phyloP scores from a whole-genome alignment of 2,329 filamentous ascomycete genomes.

The Cladophialophora bantiana region DNA sequence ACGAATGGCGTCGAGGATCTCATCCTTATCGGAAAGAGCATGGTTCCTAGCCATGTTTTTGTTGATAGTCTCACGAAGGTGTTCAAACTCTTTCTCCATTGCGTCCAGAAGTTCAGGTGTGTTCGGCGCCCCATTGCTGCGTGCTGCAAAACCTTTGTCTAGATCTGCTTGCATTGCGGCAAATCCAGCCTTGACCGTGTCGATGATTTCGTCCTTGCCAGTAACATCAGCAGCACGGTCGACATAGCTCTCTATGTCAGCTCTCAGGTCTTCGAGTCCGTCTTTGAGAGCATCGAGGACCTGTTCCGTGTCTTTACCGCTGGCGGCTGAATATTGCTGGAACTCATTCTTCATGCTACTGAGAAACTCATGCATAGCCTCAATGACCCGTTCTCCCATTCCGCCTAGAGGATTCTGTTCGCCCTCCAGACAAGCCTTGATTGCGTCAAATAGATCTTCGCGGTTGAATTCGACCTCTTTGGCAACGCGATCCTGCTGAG shows the following conservation, averaged over 20 bases:
- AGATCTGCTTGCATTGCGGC: constrained; percentile 67
- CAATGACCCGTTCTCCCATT: constrained; percentile 66
- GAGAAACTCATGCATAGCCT: constrained; percentile 65
- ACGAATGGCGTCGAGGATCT: constrained; percentile 65
- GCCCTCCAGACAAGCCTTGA: constrained; percentile 63
- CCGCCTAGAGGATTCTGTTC: constrained; percentile 59
- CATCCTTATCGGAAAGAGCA: constrained; percentile 63
- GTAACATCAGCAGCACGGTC: constrained; percentile 73
- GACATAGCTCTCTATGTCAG: constrained; percentile 82
- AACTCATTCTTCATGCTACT: constrained; percentile 69
- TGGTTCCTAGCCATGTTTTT: constrained; percentile 68
- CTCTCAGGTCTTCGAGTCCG: constrained; percentile 79
- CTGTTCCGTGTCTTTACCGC: constrained; percentile 83
- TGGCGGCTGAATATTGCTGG: constrained; percentile 80
- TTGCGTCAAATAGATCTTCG: constrained; percentile 64
- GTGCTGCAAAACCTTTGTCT: constrained; percentile 58
- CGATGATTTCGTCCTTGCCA: constrained; percentile 79
- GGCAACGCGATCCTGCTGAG: constrained; percentile 52
- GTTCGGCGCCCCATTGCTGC: constrained; percentile 55
- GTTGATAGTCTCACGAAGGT: constrained; percentile 79
- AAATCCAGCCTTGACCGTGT: constrained; percentile 69
- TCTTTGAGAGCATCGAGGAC: constrained; percentile 87
- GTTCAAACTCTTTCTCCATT: constrained; percentile 81
- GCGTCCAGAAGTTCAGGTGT: constrained; percentile 74
- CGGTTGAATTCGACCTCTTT: constrained; percentile 67